phyloP scores from a whole-genome alignment of 116 monocot species.

The Iris pallida region DNA sequence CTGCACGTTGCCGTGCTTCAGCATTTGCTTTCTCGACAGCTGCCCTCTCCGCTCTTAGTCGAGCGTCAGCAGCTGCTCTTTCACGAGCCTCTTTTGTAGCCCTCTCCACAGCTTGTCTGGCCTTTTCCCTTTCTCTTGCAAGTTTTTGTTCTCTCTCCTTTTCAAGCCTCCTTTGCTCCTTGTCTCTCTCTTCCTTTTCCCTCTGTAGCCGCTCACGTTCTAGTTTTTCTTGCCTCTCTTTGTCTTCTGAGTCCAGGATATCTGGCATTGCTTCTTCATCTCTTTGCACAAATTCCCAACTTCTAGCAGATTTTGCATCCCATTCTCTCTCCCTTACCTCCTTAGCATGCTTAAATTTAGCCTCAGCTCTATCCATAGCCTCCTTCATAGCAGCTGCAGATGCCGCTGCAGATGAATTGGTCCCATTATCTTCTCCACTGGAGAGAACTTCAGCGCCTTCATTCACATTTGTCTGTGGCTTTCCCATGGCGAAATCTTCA shows the following conservation, averaged over 20 bases:
- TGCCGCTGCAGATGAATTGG: conserved; percentile 58
- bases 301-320: conserved; percentile 46
- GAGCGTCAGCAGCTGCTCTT: conserved; percentile 81
- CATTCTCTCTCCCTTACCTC: conserved; percentile 76
- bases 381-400: conserved; percentile 85
- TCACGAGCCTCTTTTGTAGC: conserved; percentile 68
- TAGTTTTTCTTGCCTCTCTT: conserved; percentile 44
- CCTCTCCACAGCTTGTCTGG: conserved; percentile 59
- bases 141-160: conserved; percentile 43
- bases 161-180: conserved; percentile 46
- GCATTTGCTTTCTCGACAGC: conserved; percentile 28
- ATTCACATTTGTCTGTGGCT: conserved; percentile 16
- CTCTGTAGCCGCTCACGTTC: conserved; percentile 44
- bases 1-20: conserved; percentile 35
- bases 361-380: conserved; percentile 82
- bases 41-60: conserved; percentile 44
- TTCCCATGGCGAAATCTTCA: conserved; percentile 69
- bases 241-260: conserved; percentile 24
- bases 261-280: conserved; percentile 26
- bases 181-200: conserved; percentile 67
- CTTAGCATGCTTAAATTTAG: conserved; percentile 86
- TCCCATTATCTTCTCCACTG: conserved; percentile 44
- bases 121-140: conserved; percentile 46
- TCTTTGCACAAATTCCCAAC: conserved; percentile 36
- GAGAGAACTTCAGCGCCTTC: conserved; percentile 27